phyloP scores from a whole-genome alignment of 202 grass and related monocot genomes.

The Schoenoplectus triqueter region DNA sequence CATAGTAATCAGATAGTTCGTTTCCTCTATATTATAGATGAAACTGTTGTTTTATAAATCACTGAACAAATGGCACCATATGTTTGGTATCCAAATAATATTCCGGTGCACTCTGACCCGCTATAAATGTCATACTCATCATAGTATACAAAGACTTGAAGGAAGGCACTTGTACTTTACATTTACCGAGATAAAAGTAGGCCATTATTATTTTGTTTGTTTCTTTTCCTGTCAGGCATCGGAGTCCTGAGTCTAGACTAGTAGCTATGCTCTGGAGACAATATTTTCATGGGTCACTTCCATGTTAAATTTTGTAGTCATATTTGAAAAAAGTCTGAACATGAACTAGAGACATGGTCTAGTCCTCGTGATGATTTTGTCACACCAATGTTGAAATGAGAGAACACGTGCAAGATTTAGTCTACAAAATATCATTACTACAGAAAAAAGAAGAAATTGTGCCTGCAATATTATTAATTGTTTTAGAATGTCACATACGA shows the following conservation, averaged over 20 bases:
- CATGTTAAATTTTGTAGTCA: slow-evolving; percentile 35
- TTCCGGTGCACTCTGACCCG: neutral
- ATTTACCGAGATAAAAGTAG: slow-evolving; percentile 24
- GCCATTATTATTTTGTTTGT: slow-evolving; percentile 39
- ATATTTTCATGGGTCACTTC: slow-evolving; percentile 32
- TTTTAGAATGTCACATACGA: too few species aligned
- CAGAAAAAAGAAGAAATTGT: slow-evolving; percentile 22
- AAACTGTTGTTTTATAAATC: neutral
- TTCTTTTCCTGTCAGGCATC: slow-evolving; percentile 9
- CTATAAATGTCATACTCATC: slow-evolving; percentile 10
- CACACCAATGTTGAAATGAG: slow-evolving; percentile 36
- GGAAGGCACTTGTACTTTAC: slow-evolving; percentile 26
- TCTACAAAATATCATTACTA: slow-evolving; percentile 46
- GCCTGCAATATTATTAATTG: neutral
- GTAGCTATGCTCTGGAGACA: slow-evolving; percentile 2
- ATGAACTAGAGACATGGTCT: slow-evolving; percentile 39
- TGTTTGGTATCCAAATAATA: neutral
- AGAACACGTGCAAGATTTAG: slow-evolving; percentile 51
- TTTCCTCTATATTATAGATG: too few species aligned
- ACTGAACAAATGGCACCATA: neutral
- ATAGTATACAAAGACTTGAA: neutral
- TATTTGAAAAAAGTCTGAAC: slow-evolving; percentile 37
- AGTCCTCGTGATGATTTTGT: slow-evolving; percentile 55
- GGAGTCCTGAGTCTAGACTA: neutral
- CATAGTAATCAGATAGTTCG: too few species aligned